Percentiles rank a stretch among this genome's conserved stretches.
These are phyloP conservation scores for Canariomyces notabilis DNA, from an alignment of 2,329 filamentous ascomycete species.

Conservation along the genomic window DNA sequence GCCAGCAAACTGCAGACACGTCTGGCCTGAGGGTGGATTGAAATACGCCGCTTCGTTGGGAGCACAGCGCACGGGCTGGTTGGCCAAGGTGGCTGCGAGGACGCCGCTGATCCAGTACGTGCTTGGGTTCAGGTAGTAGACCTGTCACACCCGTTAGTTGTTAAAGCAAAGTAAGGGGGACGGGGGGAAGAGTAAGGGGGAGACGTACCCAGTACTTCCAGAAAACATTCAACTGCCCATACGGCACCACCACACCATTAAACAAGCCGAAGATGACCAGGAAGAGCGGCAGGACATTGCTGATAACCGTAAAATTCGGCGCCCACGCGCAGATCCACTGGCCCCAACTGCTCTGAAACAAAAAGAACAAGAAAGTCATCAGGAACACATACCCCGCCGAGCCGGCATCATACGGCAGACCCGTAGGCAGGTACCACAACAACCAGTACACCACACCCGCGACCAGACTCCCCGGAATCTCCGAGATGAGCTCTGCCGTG, in stretches of 20 bases:
- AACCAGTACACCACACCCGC: slow-evolving; percentile 61
- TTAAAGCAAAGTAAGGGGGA: too few species aligned
- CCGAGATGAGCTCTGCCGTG: slow-evolving; percentile 59
- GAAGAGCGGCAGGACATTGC: slow-evolving; percentile 68
- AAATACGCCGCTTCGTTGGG: slow-evolving; percentile 56
- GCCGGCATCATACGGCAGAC: slow-evolving; percentile 59
- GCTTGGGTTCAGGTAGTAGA: slow-evolving; percentile 65
- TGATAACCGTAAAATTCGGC: slow-evolving; percentile 72
- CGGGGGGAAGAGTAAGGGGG: too few species aligned
- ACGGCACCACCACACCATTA: slow-evolving; percentile 72
- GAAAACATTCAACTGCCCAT: slow-evolving; percentile 59
- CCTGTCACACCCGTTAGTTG: too few species aligned
- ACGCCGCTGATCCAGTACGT: slow-evolving; percentile 61
- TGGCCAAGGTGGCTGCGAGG: slow-evolving; percentile 50
- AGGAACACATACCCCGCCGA: slow-evolving; percentile 71
- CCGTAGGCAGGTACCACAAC: slow-evolving; percentile 69
- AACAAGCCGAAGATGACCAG: slow-evolving; percentile 71
- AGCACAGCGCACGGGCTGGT: slow-evolving; percentile 51
- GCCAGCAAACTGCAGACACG: slow-evolving; percentile 55
- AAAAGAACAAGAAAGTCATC: slow-evolving; percentile 72
- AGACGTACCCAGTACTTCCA: slow-evolving; percentile 55
- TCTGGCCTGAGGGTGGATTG: slow-evolving; percentile 50
- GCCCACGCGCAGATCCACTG: slow-evolving; percentile 84
- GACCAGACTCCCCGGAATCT: slow-evolving; percentile 65
- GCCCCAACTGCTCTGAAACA: slow-evolving; percentile 71